These are phyloP conservation scores for Leptosphaerulina australis DNA, from an alignment of 2,329 filamentous ascomycete genomes.

Conservation along the genomic window DNA sequence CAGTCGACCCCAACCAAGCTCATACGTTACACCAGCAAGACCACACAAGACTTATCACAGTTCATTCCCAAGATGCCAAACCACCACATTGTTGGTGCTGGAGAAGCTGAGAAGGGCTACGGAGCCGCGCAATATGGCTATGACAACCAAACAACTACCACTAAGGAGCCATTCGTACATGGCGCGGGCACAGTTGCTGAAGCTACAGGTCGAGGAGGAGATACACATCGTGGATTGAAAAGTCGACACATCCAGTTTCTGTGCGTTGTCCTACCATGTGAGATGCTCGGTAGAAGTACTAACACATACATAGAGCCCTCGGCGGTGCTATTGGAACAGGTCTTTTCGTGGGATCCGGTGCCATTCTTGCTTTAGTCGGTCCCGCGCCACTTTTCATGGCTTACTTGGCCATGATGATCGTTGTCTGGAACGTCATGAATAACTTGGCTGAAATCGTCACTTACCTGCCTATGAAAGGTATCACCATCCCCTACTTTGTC, in stretches of 20 bases:
- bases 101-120: constrained; percentile 36
- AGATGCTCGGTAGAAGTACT: neutral
- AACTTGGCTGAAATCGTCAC: constrained; percentile 51
- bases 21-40: neutral
- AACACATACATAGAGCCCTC: constrained; percentile 58
- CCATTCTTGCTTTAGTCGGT: constrained; percentile 41
- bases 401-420: constrained; percentile 47
- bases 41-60: neutral
- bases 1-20: neutral
- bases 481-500: constrained; percentile 48
- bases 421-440: constrained; percentile 51
- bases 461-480: constrained; percentile 49
- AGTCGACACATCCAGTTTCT: constrained; percentile 48
- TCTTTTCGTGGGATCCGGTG: constrained; percentile 46
- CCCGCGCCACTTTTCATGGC: constrained; percentile 48
- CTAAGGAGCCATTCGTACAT: constrained; percentile 35
- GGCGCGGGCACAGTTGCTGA: constrained; percentile 38
- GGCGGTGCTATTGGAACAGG: constrained; percentile 61
- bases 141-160: constrained; percentile 20
- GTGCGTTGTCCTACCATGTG: constrained; percentile 16
- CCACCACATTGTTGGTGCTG: constrained; percentile 26
- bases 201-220: constrained; percentile 38
- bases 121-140: constrained; percentile 24
- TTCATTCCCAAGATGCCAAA: constrained; percentile 27
- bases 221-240: constrained; percentile 47